Conservation (phyloP, 331 rosid genomes). For the Malus hybrid region DNA sequence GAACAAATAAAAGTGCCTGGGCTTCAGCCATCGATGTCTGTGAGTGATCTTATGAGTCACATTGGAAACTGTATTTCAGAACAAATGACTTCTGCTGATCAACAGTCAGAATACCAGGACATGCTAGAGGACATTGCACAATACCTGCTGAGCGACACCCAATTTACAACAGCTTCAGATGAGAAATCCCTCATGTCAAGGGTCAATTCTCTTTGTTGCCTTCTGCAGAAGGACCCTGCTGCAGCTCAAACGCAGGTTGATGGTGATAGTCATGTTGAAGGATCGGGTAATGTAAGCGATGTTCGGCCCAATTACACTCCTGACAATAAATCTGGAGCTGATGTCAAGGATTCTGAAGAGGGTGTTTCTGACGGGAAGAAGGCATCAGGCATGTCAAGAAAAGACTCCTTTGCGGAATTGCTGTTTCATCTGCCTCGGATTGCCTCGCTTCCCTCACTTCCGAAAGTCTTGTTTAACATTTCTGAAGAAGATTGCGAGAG, state of each 20-base stretch:
- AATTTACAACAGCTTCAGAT: slow-evolving; percentile 57
- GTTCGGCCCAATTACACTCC: slow-evolving; percentile 15
- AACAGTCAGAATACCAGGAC: slow-evolving; percentile 40
- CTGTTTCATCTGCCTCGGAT: slow-evolving; percentile 79
- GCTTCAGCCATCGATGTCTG: slow-evolving; percentile 62
- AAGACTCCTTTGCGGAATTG: slow-evolving; percentile 74
- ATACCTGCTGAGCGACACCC: slow-evolving; percentile 74
- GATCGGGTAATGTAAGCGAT: slow-evolving; percentile 28
- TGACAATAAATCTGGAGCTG: slow-evolving; percentile 21
- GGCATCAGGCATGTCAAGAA: slow-evolving; percentile 69
- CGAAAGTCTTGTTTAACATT: slow-evolving; percentile 69
- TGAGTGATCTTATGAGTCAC: slow-evolving; percentile 81
- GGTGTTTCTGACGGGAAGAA: slow-evolving; percentile 41
- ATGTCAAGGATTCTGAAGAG: slow-evolving; percentile 36
- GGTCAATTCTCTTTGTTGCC: slow-evolving; percentile 90
- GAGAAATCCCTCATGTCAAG: slow-evolving; percentile 86
- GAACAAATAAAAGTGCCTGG: slow-evolving; percentile 76
- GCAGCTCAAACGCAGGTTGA: slow-evolving; percentile 30
- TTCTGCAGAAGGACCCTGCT: slow-evolving; percentile 71
- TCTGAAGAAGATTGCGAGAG: slow-evolving; percentile 58
- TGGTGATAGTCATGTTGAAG: slow-evolving; percentile 28
- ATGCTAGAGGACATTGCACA: slow-evolving; percentile 70
- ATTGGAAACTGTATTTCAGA: slow-evolving; percentile 69
- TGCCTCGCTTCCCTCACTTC: slow-evolving; percentile 77
- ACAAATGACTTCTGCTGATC: slow-evolving; percentile 49